Evolutionary conservation across 2,329 filamentous ascomycete genomes (phyloP).

Genomic region (Aureobasidium namibiae): DNA sequence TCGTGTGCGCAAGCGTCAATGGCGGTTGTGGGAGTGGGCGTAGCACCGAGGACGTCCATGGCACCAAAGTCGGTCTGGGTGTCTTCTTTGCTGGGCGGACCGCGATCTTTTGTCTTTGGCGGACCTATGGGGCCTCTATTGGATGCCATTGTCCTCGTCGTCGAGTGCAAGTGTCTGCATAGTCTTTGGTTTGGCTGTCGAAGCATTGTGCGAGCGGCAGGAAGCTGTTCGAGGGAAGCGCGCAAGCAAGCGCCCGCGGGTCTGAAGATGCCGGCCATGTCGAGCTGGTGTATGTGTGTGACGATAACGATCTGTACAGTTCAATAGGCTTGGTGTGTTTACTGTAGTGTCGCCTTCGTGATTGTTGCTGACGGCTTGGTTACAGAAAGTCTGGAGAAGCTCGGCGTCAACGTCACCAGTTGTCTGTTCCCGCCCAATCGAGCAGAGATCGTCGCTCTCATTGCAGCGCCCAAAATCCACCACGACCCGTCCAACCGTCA

Average conservation of each 20-base stretch:
- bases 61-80: slow-evolving; percentile 64
- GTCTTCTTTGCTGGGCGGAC: slow-evolving; percentile 51
- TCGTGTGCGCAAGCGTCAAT: slow-evolving; percentile 75
- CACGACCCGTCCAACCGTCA: not conserved
- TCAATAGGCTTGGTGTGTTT: not conserved
- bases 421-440: not conserved
- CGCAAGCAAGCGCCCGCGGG: not conserved
- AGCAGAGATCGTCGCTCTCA: not conserved
- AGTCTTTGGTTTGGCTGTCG: not conserved
- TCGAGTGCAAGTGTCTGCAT: not conserved
- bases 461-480: not conserved
- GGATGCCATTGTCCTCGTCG: not conserved
- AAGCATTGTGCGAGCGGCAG: not conserved
- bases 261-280: not conserved
- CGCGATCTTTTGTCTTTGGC: slow-evolving; percentile 47
- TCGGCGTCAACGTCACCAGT: not conserved
- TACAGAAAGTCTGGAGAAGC: not conserved
- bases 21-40: slow-evolving; percentile 68
- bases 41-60: slow-evolving; percentile 70
- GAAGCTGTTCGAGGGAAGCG: not conserved
- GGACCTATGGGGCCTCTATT: slow-evolving; percentile 18
- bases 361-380: not conserved
- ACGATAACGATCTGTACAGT: not conserved
- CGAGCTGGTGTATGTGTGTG: not conserved
- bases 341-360: not conserved